Evolutionary conservation across 1,284 basidiomycete species (phyloP), one percentile per base, ranked within the genome.

Genomic region (Tilletia caries): DNA sequence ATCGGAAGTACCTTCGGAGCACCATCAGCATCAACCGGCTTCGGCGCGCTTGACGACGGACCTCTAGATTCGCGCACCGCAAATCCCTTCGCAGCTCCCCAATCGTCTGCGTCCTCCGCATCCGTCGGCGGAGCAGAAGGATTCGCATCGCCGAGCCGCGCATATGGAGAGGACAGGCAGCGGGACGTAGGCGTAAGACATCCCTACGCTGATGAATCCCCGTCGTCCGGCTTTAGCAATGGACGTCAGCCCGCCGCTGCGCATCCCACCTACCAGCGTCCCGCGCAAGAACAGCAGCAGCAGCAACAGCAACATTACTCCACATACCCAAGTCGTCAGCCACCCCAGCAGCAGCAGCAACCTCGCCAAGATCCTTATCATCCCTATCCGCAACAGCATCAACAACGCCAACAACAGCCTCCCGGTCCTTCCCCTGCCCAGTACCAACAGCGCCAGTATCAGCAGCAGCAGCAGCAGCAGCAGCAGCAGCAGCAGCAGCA

Each of bases 281-380:
- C 52, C 4, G 27, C n/a, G 29, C 52, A 18, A 23, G 25, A 27
- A 54, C 13, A 54, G 8, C 58, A 34, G 32, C 58, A 62, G n/a
- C 58, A 33, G 58, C 29, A 32, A 12, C 54, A 60, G 25, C 25
- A 60, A 8, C 54, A 32, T 6, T 25, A 50, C 12, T 8, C 18
- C 20, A 27, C 58, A 20, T 62, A 62, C 58, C 20, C 58, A 20
- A 25, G 8, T 50, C 48, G 20, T 20, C 29, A 33, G 13, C 58
- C 58, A 3, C n/a, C 12, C 18, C 48, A 50, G 48, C 58, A 62
- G 18, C 27, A 62, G 12, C 58, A 62, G 58, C 58, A 62, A 29
- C 58, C 58, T 10, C 58, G 32, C 1, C 58, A 62, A 29, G 25
- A 54, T 15, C 29, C 23, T 1, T 29, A 62, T 4, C 15, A 58